Evolutionary conservation across 164 flowering plant genomes (phyloP), one percentile per base, ranked within the genome.

Genomic region (Berberis vulgaris): DNA sequence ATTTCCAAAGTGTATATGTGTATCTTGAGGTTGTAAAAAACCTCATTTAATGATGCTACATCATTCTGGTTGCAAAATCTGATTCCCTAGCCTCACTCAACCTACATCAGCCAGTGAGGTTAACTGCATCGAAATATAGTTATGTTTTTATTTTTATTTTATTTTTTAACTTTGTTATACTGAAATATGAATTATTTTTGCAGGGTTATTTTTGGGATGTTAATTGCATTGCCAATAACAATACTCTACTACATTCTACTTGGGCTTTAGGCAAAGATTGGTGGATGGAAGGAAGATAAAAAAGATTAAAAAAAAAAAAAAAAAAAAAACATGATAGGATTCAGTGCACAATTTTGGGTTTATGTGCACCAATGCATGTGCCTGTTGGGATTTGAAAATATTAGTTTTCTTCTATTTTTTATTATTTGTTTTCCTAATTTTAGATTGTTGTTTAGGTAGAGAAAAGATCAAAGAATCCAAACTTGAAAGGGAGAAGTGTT

Each of bases 151-250:
- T 26, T 26, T 26, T 26, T 26, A 26, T 26, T 26, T 26, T 26
- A 26, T 26, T 26, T 26, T 26, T 26, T 26, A 26, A 26, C 26
- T 26, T 26, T 26, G 26, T 26, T 26, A 26, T 26, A 26, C 26
- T 26, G 26, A 26, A 26, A 26, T 26, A 26, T 26, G 44, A 7
- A 13, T 8, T 61, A 7, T n/a, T 60, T 45, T 45, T 77, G 76
- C 87, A 87, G 94, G 84, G 94, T 87, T 45, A 85, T 87, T 38
- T 84, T 84, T 47, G 92, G 92, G 49, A 86, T 86, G 92, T 63
- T 86, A 65, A 50, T 86, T 41, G 88, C 92, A 1, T 68, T 86
- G 43, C 88, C 91, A 41, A 73, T 86, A 13, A 84, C 88, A 61
- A 76, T 86, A 46, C 61, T 84, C 43, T 86, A 63, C 47, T 63